Evolutionary conservation across 345 rosid species (phyloP), one percentile per base, ranked within the genome.

Genomic region (Citrus maxima): DNA sequence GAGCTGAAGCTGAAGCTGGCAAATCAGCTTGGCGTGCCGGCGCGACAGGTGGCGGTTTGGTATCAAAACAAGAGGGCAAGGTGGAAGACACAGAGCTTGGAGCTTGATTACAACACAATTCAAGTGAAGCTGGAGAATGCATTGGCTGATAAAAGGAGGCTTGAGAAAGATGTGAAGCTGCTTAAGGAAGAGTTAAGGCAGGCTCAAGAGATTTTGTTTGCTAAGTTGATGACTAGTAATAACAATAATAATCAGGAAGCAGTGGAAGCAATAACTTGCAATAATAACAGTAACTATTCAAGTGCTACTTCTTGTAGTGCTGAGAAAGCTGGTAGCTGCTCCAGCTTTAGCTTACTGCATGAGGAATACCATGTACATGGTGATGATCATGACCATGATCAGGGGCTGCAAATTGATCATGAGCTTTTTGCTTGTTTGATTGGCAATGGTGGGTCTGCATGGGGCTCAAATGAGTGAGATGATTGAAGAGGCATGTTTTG

Each of bases 21-120:
- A 0, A 87, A 69, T 69, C 91, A 88, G 80, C 89, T 95, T 0
- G 87, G 90, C 2, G 87, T 95, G 60, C 95, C 97, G 10, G 88
- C 95, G 4, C 82, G 96, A 75, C 99, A 91, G 83, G 92, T 95
- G 0, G 93, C 99, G 14, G 86, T 95, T 66, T 95, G 99, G 99
- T 95, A 92, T 82, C 99, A 95, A 77, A 93, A 93, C 95, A 90
- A 89, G 88, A 88, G 98, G 37, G 99, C 98, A 3, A 81, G 98
- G 84, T 95, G 93, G 92, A 90, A 83, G 88, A 89, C 99, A 18
- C 96, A 89, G 73, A 87, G 85, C 84, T 83, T 95, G 2, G 99
- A 93, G 81, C 84, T 87, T 34, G 93, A 93, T 70, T 85, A 82
- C 75, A 83, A 75, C 64, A 80, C 87, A 19, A 88, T 91, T 30